Conservation (phyloP, 306 rosid species). For the Begonia masoniana region DNA sequence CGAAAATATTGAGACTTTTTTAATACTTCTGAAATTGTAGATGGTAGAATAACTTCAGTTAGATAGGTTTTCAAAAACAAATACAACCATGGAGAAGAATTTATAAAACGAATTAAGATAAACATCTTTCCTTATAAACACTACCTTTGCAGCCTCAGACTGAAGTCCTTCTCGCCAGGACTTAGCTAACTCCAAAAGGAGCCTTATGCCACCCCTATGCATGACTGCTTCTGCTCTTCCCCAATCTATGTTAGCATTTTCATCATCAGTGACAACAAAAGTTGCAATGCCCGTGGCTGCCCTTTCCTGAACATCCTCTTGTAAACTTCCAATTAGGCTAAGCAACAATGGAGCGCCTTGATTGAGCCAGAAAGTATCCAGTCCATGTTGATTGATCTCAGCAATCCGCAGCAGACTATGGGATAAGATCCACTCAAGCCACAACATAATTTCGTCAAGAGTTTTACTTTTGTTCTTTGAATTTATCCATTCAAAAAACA, state of each 20-base stretch:
- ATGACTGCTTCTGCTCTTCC: constrained; percentile 97
- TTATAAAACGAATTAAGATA: not conserved
- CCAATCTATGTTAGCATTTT: constrained; percentile 85
- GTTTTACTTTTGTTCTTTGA: constrained; percentile 44
- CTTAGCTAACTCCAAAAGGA: constrained; percentile 80
- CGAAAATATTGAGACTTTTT: too few relatives aligned
- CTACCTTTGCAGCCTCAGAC: constrained; percentile 97
- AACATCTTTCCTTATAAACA: not conserved
- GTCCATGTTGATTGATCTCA: constrained; percentile 88
- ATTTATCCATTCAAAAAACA: constrained; percentile 83
- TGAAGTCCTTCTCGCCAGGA: constrained; percentile 99
- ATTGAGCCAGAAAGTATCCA: constrained; percentile 84
- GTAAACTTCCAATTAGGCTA: constrained; percentile 91
- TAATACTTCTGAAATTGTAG: too few relatives aligned
- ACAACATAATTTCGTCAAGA: constrained; percentile 67
- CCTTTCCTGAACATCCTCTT: constrained; percentile 98
- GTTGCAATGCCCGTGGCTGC: constrained; percentile 99
- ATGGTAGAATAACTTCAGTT: too few relatives aligned
- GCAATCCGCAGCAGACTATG: constrained; percentile 93
- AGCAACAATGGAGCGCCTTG: constrained; percentile 92
- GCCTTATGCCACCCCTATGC: constrained; percentile 92
- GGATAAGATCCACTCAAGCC: constrained; percentile 99
- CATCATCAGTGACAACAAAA: constrained; percentile 96
- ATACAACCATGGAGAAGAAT: not conserved
- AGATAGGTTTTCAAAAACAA: too few relatives aligned